Evolutionary conservation across 768 basidiomycete species (phyloP), one percentile per base, ranked within the genome.

Genomic region (Artomyces pyxidatus): DNA sequence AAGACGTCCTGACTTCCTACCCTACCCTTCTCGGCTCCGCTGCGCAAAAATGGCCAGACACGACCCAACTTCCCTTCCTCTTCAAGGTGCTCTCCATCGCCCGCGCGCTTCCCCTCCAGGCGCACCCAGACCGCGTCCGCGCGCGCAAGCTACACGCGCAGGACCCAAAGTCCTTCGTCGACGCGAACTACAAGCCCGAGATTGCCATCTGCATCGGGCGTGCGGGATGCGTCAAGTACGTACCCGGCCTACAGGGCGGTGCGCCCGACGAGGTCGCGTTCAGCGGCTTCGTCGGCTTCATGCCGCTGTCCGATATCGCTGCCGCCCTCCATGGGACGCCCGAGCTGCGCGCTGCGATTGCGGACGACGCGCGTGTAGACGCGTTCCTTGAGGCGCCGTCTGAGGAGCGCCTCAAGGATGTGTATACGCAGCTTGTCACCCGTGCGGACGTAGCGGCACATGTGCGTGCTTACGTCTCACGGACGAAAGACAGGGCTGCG

Each of bases 171-270:
- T 59, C 72, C 8, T 60, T 59, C 49, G 56, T 61, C 70, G 77
- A 80, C 54, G 63, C 68, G 5, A 80, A 79, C 58, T 75, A 78
- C 64, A 80, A 78, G 63, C 77, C 77, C 38, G 78, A 78, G 58
- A 80, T 80, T 69, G 78, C 76, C 21, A 68, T 81, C 45, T 71
- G 65, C 69, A 54, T 77, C 71, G 47, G 68, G 63, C 51, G 75
- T 73, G 68, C 53, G 23, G 42, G 42, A 8, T 6, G 21, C 42
- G 42, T 44, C 12, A 27, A 26, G 5, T 16, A 44, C 22, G 39
- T 65, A 41, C 48, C 54, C 11, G 47, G 27, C 3, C 48, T 39
- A 1, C 39, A 48, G 11, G 50, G 53, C 19, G 56, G 50, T 17
- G 40, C 16, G 7, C 23, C 45, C 11, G 23, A 49, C 25, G 57